These are phyloP conservation scores for Gossypium davidsonii DNA, from an alignment of 441 rosid genomes.

Conservation along the genomic window DNA sequence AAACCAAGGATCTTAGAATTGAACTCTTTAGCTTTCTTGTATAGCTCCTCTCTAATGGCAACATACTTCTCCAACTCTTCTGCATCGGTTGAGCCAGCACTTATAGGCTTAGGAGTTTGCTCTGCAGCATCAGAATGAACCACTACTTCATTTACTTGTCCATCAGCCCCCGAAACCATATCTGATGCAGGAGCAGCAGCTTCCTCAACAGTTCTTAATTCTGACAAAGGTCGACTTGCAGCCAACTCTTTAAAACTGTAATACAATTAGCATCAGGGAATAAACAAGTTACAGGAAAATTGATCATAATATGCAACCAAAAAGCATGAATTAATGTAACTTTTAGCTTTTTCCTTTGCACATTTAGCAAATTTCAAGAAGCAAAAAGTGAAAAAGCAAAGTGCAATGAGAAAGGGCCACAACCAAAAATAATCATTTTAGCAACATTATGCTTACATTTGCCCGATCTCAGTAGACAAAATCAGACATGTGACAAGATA, in stretches of 20 bases:
- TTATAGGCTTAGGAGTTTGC: conserved; percentile 50
- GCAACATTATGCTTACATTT: background rate
- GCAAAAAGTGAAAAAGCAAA: too few species aligned
- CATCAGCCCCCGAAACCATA: conserved; percentile 37
- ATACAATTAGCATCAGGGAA: conserved; percentile 16
- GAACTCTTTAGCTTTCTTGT: conserved; percentile 87
- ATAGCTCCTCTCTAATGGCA: conserved; percentile 74
- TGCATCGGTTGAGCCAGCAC: conserved; percentile 67
- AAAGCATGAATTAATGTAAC: background rate
- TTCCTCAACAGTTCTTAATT: conserved; percentile 72
- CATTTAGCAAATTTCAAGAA: background rate
- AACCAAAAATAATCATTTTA: background rate
- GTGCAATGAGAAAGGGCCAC: background rate
- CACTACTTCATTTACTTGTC: conserved; percentile 48
- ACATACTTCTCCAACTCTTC: conserved; percentile 94
- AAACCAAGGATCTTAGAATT: conserved; percentile 84
- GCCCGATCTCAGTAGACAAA: background rate
- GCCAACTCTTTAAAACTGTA: conserved; percentile 84
- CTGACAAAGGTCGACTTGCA: conserved; percentile 68
- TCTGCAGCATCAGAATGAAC: conserved; percentile 48
- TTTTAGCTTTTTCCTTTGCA: background rate
- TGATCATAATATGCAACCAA: background rate
- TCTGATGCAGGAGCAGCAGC: conserved; percentile 32
- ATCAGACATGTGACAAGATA: background rate
- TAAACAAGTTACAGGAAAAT: conserved; percentile 7